phyloP scores from a whole-genome alignment of 352 stramenopile genomes.

The Aphanomyces astaci region DNA sequence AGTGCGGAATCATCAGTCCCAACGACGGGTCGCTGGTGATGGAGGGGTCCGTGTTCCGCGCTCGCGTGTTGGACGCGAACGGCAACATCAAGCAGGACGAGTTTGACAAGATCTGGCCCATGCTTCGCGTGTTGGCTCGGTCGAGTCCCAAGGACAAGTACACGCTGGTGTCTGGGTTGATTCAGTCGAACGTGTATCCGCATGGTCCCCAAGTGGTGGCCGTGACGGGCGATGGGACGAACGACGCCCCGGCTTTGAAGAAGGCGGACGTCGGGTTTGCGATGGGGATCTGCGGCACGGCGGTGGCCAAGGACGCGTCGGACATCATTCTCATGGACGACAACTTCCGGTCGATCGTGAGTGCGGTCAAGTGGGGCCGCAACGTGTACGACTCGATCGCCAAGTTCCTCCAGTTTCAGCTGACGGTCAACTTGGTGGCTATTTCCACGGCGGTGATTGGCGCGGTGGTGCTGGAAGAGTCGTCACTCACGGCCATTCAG shows the following conservation, averaged over 20 bases:
- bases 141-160: conserved; percentile 88
- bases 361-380: conserved; percentile 87
- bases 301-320: conserved; percentile 86
- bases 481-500: conserved; percentile 82
- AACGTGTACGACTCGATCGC: conserved; percentile 89
- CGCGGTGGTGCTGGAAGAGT: conserved; percentile 47
- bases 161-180: conserved; percentile 81
- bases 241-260: conserved; percentile 89
- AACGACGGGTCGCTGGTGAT: conserved; percentile 30
- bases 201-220: conserved; percentile 64
- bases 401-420: conserved; percentile 91
- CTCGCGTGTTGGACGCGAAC: conserved; percentile 37
- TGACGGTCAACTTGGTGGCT: conserved; percentile 88
- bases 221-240: conserved; percentile 90
- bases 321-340: conserved; percentile 95
- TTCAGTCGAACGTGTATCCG: conserved; percentile 28
- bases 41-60: conserved; percentile 49
- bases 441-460: conserved; percentile 72
- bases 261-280: conserved; percentile 84
- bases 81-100: conserved; percentile 49
- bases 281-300: conserved; percentile 82
- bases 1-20: conserved; percentile 82
- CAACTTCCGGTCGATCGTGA: conserved; percentile 94
- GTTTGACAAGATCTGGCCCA: conserved; percentile 75
- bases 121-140: conserved; percentile 86